A percentile compares a stretch with the other conserved stretches of the same genome.
Conservation (phyloP, 768 basidiomycete genomes). For the Tricholoma furcatifolium region DNA sequence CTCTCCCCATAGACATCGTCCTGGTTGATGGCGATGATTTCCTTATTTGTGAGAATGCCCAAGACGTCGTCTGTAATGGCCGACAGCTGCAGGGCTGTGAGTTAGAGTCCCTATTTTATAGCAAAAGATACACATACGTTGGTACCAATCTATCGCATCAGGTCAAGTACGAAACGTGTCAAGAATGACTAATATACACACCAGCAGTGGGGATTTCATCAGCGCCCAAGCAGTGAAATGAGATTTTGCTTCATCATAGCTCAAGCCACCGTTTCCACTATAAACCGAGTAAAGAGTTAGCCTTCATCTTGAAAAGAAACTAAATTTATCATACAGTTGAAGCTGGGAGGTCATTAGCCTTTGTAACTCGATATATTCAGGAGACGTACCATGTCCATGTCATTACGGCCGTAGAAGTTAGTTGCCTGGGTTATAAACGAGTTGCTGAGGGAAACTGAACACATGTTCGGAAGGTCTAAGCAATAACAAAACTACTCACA, state of each 20-base stretch:
- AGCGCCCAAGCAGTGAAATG: conserved; percentile 75
- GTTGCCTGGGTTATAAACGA: conserved; percentile 64
- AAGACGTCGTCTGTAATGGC: conserved; percentile 48
- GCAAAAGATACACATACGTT: conserved; percentile 5
- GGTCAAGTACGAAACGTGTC: background rate
- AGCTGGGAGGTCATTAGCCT: conserved; percentile 30
- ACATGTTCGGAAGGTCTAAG: background rate
- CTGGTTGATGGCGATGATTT: conserved; percentile 68
- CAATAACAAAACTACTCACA: conserved; percentile 29
- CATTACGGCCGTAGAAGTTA: conserved; percentile 66
- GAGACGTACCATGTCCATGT: conserved; percentile 57
- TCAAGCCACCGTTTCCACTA: conserved; percentile 62
- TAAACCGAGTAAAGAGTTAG: background rate
- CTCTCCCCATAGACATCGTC: conserved; percentile 59
- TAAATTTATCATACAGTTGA: conserved; percentile 41
- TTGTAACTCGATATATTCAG: background rate
- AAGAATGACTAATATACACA: conserved; percentile 16
- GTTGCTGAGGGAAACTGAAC: conserved; percentile 37
- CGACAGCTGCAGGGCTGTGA: conserved; percentile 31
- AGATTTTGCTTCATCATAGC: conserved; percentile 62
- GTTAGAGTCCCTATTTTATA: background rate
- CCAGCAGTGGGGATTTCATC: conserved; percentile 60
- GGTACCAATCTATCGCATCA: conserved; percentile 4
- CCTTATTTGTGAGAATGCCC: conserved; percentile 57
- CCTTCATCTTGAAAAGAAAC: background rate